Base-by-base conservation (phyloP, 768 basidiomycete genomes). In the Cystobasidium tubakii region DNA sequence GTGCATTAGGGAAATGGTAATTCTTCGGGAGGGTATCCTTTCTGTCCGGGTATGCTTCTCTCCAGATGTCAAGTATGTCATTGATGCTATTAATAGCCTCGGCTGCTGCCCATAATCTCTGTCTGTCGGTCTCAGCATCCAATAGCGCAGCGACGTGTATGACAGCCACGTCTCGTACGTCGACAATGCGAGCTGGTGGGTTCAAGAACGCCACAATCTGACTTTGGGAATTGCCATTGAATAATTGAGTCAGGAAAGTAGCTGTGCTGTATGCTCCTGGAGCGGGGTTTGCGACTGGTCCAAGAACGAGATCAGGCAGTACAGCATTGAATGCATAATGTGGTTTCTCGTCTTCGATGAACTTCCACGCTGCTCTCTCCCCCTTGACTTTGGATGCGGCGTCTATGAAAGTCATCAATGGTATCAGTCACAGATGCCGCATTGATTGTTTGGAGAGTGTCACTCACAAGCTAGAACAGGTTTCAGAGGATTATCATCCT, bases 341-440 rank as follows among this genome's bases (percentile, higher is more conserved):
- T 31, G 66, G 66, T 17, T 46, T 69, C 12, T 69, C 44, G 2
- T 69, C 66, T 53, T 69, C 46, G 17, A 69, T 43, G 44, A 23
- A 69, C 55, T 69, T 44, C 66, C 66, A 69, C 2, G 50, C 42
- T 25, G 66, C 66, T 25, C 46, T 34, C 33, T 69, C 66, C 1
- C 43, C 66, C 23, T 69, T 42, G 21, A 50, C 46, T 50, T 69
- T 69, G 17, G 23, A 25, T 19, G 66, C 66, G 44, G 39, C 50
- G 25, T 65, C 57, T 60, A 60, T 2, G 57, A 19, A 42, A 46
- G 25, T 1, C 13, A 36, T 15, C 6, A 21, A 25, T 21, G 31
- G 13, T 13, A 39, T 39, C 10, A 65, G 25, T 43, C 19, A 42
- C 25, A 39, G 13, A 43, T 13, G 25, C 23, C 15, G 10, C 63